Evolutionary conservation across 2,329 filamentous ascomycete genomes (phyloP).

Genomic region (Fusarium azukiicola): DNA sequence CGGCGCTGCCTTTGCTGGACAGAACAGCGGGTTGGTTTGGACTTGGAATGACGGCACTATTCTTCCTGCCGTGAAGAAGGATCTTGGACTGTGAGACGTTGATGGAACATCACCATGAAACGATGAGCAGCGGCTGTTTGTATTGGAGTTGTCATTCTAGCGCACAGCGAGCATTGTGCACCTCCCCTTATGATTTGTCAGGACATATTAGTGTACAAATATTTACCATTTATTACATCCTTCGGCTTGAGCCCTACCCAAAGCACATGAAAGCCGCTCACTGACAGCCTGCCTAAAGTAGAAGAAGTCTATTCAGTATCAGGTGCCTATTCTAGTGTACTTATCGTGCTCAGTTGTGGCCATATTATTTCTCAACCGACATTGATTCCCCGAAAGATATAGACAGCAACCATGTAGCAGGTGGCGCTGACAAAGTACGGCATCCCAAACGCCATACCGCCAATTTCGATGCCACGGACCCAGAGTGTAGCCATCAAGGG

Average conservation of each 20-base stretch:
- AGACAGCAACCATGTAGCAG: conserved; percentile 49
- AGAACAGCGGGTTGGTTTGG: conserved; percentile 49
- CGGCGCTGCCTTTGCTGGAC: conserved; percentile 45
- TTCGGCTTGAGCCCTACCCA: no score
- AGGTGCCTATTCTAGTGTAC: not conserved
- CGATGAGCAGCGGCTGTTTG: not conserved
- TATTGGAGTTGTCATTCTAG: not conserved
- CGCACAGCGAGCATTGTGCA: not conserved
- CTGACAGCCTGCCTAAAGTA: no score
- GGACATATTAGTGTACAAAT: not conserved
- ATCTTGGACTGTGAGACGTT: conserved; percentile 33
- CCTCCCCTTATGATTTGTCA: not conserved
- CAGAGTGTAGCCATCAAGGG: conserved; percentile 71
- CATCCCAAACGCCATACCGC: conserved; percentile 54
- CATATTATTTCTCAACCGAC: not conserved
- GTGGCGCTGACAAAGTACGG: conserved; percentile 51
- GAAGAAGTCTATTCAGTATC: no score
- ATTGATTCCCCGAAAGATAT: conserved; percentile 40
- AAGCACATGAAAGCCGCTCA: no score
- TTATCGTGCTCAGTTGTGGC: not conserved
- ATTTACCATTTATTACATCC: no score
- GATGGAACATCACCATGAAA: no score
- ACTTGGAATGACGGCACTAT: conserved; percentile 45
- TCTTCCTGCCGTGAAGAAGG: conserved; percentile 43
- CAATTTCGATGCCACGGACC: conserved; percentile 67